Evolutionary conservation across 2,329 filamentous ascomycete species (phyloP).

Genomic region (Colletotrichum eremochloae): DNA sequence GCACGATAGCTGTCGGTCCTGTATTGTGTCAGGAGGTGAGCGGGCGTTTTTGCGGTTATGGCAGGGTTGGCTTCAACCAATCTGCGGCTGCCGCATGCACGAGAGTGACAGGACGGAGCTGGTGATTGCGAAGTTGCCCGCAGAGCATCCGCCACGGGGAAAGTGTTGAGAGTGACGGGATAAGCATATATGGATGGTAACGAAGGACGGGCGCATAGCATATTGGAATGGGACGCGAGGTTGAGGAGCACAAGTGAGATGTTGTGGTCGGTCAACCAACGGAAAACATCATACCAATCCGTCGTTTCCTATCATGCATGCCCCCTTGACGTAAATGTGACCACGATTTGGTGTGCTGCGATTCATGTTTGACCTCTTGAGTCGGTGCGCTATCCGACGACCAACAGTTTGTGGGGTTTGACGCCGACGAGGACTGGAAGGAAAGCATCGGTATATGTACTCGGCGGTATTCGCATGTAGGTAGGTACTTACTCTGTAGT

Average conservation of each 20-base stretch:
- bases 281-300: neutral
- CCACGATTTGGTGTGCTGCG: slow-evolving; percentile 11
- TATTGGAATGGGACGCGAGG: neutral
- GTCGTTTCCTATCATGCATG: neutral
- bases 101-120: neutral
- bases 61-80: neutral
- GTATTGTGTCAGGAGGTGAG: too few relatives aligned
- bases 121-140: neutral
- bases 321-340: neutral
- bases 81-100: neutral
- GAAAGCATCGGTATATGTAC: neutral
- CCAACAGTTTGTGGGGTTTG: neutral
- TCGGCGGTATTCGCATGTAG: neutral
- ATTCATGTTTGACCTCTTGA: slow-evolving; percentile 22
- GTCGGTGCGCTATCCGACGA: slow-evolving; percentile 37
- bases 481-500: neutral
- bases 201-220: neutral
- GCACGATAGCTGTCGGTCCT: too few relatives aligned
- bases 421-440: neutral
- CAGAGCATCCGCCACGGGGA: slow-evolving; percentile 18
- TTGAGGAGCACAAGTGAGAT: neutral
- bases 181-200: neutral
- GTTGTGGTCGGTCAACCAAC: neutral
- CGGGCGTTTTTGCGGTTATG: neutral
- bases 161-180: neutral